Evolutionary conservation across 371 early-diverging fungal species (phyloP), one percentile per base, ranked within the genome.

Genomic region (Mucor indicus): DNA sequence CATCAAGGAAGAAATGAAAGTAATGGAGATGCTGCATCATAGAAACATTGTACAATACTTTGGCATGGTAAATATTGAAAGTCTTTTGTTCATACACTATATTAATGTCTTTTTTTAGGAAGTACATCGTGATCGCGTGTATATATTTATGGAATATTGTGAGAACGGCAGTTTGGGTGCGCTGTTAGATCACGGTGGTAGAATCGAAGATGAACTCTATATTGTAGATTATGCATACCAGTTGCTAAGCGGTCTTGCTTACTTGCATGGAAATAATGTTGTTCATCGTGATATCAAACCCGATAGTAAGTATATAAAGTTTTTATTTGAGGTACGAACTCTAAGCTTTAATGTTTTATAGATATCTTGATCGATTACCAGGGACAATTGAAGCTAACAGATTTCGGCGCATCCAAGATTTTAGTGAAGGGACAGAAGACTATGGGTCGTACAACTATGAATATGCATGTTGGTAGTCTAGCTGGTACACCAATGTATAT

Each of bases 401-500:
- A 93, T 54, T 95, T 93, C 70, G 94, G 94, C 36, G 92, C 92
- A 0, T 87, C 92, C 31, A 93, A 93, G 72, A 83, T 91, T 25
- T 66, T 89, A 24, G 86, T 86, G 48, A 84, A 87, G 54, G 86
- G 87, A 39, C 85, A 86, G 58, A 83, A 82, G 57, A 88, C 89
- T 2, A 75, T 88, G 48, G 81, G 80, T 13, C 65, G 79, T n/a
- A 71, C 82, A 2, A 79, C 77, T 15, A 70, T 73, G 49, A 73
- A 81, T 43, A 70, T 80, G 65, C 69, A 72, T 41, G 83, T 79
- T 17, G 78, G 79, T 37, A 86, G 87, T 27, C 62, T 92, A 45
- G 85, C 91, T 2, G 98, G 98, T 15, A 98, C 98, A 7, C 96
- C 98, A 0, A 92, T 92, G 85, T 98, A 97, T 60, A 95, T 98